phyloP scores from a whole-genome alignment of 495 filamentous ascomycete species.

The Aspergillus diversus region DNA sequence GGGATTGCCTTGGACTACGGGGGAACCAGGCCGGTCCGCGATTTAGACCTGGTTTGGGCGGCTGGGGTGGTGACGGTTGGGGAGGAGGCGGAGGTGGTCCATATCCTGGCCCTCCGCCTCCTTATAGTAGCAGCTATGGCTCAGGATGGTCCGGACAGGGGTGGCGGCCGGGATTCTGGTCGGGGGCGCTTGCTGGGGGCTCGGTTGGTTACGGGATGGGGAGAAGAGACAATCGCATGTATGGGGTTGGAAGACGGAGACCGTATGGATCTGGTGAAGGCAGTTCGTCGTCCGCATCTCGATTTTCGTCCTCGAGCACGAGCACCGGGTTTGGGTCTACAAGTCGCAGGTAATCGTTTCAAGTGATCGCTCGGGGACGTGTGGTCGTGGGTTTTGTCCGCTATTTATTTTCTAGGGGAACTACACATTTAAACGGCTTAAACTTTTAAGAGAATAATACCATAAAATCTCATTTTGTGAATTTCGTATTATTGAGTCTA shows the following conservation, averaged over 20 bases:
- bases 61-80: constrained; percentile 43
- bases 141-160: constrained; percentile 43
- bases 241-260: constrained; percentile 27
- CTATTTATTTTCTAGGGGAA: too few relatives aligned
- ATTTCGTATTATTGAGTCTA: too few relatives aligned
- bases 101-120: constrained; percentile 61
- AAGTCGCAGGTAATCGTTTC: constrained; percentile 61
- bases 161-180: constrained; percentile 91
- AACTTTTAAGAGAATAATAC: too few relatives aligned
- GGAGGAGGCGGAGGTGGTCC: constrained; percentile 54
- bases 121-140: constrained; percentile 49
- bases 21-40: constrained; percentile 18
- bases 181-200: constrained; percentile 70
- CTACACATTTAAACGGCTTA: too few relatives aligned
- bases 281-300: constrained; percentile 53
- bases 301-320: constrained; percentile 59
- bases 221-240: constrained; percentile 42
- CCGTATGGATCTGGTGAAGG: constrained; percentile 51
- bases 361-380: background rate
- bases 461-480: too few relatives aligned
- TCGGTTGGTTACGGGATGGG: constrained; percentile 73
- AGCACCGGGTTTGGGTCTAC: constrained; percentile 94
- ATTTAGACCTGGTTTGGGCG: constrained; percentile 40
- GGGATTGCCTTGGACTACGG: constrained; percentile 27
- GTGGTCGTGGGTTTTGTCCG: too few relatives aligned